phyloP scores from a whole-genome alignment of 164 flowering plant genomes.

The Malania oleifera region DNA sequence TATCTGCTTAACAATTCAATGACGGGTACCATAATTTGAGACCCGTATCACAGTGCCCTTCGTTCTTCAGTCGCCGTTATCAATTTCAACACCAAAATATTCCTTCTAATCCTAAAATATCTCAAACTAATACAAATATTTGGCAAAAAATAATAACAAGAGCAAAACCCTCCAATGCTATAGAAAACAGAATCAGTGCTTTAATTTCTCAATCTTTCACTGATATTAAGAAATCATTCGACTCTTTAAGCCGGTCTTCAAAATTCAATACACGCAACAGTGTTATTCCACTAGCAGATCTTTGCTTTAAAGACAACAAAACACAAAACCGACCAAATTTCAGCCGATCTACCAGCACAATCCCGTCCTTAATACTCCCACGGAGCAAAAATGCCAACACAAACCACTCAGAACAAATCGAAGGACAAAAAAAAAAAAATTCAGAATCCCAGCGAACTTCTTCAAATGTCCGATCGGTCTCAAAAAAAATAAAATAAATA shows the following conservation, averaged over 20 bases:
- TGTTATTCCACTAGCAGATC: neutral
- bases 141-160: neutral
- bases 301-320: neutral
- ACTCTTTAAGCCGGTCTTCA: neutral
- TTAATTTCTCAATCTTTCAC: conserved; percentile 7
- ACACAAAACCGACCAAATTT: neutral
- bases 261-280: neutral
- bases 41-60: conserved; percentile 18
- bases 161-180: neutral
- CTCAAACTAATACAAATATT: neutral
- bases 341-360: neutral
- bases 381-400: neutral
- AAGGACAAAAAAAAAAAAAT: neutral
- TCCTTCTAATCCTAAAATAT: neutral
- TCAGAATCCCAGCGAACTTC: neutral
- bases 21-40: conserved; percentile 35
- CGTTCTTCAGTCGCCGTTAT: conserved; percentile 18
- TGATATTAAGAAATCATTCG: neutral
- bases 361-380: neutral
- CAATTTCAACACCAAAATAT: conserved; percentile 3
- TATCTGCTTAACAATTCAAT: conserved; percentile 19
- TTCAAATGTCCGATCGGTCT: neutral
- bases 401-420: neutral
- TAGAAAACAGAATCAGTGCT: neutral
- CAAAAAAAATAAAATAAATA: neutral